Evolutionary conservation across 495 filamentous ascomycete species (phyloP).

Genomic region (Tuber borchii): DNA sequence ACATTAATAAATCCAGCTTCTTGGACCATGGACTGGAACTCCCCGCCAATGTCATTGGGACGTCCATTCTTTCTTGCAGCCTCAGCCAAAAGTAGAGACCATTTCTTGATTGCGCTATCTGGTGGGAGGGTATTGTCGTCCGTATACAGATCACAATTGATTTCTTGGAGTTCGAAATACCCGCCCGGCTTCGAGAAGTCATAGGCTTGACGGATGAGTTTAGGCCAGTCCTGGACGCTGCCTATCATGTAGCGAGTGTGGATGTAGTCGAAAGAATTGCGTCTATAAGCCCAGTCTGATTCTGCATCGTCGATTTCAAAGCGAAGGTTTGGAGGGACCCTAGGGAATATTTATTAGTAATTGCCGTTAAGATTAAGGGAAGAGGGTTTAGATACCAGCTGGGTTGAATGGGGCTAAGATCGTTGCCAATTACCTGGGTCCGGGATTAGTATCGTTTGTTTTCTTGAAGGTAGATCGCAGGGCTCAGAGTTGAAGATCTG

Average conservation of each 20-base stretch:
- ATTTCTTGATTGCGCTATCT: conserved; percentile 10
- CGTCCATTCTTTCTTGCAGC: conserved; percentile 20
- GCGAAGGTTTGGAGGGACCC: conserved; percentile 31
- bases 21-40: conserved; percentile 16
- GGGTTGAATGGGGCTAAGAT: conserved; percentile 39
- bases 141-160: conserved; percentile 17
- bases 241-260: conserved; percentile 44
- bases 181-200: conserved; percentile 43
- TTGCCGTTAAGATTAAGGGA: background rate
- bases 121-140: conserved; percentile 25
- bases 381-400: conserved; percentile 18
- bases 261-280: conserved; percentile 43
- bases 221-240: conserved; percentile 31
- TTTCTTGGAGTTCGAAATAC: conserved; percentile 30
- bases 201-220: conserved; percentile 35
- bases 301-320: conserved; percentile 50
- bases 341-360: background rate
- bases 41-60: conserved; percentile 11
- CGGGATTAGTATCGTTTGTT: conserved; percentile 25
- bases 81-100: conserved; percentile 22
- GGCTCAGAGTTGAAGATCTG: background rate
- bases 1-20: conserved; percentile 20
- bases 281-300: conserved; percentile 45
- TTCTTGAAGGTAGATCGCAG: background rate
- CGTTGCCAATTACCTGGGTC: conserved; percentile 40